Conservation (phyloP, 2,329 filamentous ascomycete species). For the Fusarium nanum region DNA sequence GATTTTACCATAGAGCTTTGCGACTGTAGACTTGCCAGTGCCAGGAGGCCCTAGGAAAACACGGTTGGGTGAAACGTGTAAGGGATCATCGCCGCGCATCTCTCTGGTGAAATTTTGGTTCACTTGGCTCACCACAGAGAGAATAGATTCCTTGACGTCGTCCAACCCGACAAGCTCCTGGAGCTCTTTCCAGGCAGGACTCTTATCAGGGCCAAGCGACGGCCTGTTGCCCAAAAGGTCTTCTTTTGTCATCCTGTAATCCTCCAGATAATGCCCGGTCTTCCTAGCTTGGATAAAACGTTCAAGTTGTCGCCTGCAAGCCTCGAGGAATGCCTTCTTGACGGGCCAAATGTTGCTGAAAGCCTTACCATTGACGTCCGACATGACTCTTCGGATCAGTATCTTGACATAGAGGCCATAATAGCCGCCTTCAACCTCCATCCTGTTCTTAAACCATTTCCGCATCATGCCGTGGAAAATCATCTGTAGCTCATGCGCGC, state of each 20-base stretch:
- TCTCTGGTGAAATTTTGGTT: constrained; percentile 73
- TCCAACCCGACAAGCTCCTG: constrained; percentile 68
- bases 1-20: constrained; percentile 76
- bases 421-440: constrained; percentile 70
- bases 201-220: constrained; percentile 61
- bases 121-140: constrained; percentile 62
- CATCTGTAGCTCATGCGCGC: constrained; percentile 67
- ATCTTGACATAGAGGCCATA: constrained; percentile 72
- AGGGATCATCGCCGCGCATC: constrained; percentile 65
- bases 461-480: constrained; percentile 69
- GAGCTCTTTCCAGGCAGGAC: constrained; percentile 68
- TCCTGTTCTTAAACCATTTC: constrained; percentile 63
- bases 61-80: constrained; percentile 71
- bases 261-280: constrained; percentile 42
- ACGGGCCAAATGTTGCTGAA: constrained; percentile 79
- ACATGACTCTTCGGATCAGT: constrained; percentile 68
- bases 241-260: constrained; percentile 62
- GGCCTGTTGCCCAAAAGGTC: constrained; percentile 78
- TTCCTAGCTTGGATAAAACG: constrained; percentile 59
- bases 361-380: constrained; percentile 69
- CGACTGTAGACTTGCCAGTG: constrained; percentile 79
- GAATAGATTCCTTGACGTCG: constrained; percentile 66
- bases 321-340: constrained; percentile 65
- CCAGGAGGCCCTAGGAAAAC: constrained; percentile 79
- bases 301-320: constrained; percentile 67